Conservation (phyloP, 108 stramenopile genomes). For the Cyclotella baltica region DNA sequence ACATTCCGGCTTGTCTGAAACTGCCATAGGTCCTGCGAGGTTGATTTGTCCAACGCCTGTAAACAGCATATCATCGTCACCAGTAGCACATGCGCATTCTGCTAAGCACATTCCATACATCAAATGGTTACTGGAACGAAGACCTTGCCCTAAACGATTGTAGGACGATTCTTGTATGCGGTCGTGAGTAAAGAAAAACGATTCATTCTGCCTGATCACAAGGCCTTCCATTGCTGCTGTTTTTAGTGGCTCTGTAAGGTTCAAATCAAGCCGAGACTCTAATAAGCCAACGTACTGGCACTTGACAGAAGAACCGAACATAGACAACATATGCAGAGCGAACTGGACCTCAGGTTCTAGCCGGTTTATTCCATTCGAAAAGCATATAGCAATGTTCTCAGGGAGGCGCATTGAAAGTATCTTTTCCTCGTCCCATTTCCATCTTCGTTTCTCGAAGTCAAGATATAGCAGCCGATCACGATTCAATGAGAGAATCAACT, state of each 20-base stretch:
- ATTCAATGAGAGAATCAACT: constrained; percentile 13
- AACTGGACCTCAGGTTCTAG: background rate
- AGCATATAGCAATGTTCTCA: constrained; percentile 17
- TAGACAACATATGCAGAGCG: constrained; percentile 7
- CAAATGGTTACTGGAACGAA: constrained; percentile 3
- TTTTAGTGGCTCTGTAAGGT: background rate
- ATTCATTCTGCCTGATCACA: background rate
- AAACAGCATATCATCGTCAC: constrained; percentile 12
- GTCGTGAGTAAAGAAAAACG: constrained; percentile 22
- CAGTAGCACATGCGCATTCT: background rate
- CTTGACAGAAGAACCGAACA: constrained; percentile 10
- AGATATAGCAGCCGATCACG: constrained; percentile 13
- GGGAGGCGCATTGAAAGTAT: constrained; percentile 7
- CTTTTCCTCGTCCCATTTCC: constrained; percentile 23
- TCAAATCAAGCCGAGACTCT: background rate
- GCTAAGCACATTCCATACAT: constrained; percentile 14
- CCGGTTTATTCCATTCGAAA: background rate
- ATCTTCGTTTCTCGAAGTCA: constrained; percentile 4
- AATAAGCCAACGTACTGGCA: background rate
- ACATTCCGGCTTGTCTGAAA: constrained; percentile 4
- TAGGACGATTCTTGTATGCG: constrained; percentile 32
- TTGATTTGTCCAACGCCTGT: constrained; percentile 22
- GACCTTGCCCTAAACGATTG: constrained; percentile 10
- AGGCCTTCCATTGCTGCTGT: constrained; percentile 13
- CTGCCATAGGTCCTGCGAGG: constrained; percentile 2